Evolutionary conservation across 169 alveolate genomes (phyloP).

Genomic region (Condylostoma magnum): DNA sequence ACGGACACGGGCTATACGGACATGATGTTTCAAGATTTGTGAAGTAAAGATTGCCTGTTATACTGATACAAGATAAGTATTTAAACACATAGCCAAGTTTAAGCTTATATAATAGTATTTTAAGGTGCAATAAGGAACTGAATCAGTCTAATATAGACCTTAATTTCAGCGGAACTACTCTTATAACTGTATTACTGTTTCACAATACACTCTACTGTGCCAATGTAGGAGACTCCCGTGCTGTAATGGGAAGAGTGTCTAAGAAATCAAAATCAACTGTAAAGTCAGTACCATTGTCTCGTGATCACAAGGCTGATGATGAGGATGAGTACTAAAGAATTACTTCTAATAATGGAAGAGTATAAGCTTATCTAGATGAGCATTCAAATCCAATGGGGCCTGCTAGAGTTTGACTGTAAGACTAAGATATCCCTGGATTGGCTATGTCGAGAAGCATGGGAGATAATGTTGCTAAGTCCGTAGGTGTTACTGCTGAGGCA

Average conservation of each 20-base stretch:
- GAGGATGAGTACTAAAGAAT: slow-evolving; percentile 7
- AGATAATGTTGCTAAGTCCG: slow-evolving; percentile 72
- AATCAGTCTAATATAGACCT: not conserved
- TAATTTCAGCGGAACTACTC: slow-evolving; percentile 10
- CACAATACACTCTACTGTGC: not conserved
- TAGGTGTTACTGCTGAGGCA: slow-evolving; percentile 71
- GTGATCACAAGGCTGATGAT: slow-evolving; percentile 14
- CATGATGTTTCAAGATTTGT: slow-evolving; percentile 51
- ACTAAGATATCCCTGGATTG: slow-evolving; percentile 74
- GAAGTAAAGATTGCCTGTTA: slow-evolving; percentile 60
- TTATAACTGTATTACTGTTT: not conserved
- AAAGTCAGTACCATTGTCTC: no score
- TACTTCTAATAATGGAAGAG: not conserved
- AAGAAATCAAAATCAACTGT: no score
- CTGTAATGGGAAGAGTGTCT: not conserved
- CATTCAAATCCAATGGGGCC: slow-evolving; percentile 71
- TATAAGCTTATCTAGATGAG: not conserved
- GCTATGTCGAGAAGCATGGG: slow-evolving; percentile 82
- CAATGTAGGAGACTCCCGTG: not conserved
- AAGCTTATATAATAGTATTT: no score
- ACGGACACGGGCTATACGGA: slow-evolving; percentile 24
- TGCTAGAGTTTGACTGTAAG: slow-evolving; percentile 66
- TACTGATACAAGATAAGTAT: no score
- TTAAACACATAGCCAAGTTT: no score
- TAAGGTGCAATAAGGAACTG: no score